A percentile compares a stretch with the other conserved stretches of the same genome.
Evolutionary conservation across 148 eudicot species (phyloP).

Genomic region (Cornus suecica): DNA sequence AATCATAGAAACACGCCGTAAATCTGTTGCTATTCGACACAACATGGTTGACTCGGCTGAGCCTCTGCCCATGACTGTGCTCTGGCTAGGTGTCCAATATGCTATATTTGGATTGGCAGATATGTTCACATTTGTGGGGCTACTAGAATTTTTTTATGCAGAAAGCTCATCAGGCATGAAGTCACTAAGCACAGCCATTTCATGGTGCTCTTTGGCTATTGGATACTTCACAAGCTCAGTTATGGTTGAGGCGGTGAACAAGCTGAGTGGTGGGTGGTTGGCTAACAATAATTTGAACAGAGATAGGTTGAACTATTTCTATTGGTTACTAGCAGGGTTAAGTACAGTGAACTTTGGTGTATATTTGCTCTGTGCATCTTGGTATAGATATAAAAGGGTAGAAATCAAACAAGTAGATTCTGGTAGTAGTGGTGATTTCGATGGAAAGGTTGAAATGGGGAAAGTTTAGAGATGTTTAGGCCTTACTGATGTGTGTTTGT

Average conservation of each 20-base stretch:
- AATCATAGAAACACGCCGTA: conserved; percentile 32
- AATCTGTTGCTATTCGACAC: conserved; percentile 24
- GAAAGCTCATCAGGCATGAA: conserved; percentile 49
- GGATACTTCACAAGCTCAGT: conserved; percentile 47
- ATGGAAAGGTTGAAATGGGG: conserved; percentile 12
- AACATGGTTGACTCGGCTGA: conserved; percentile 27
- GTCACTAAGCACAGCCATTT: conserved; percentile 37
- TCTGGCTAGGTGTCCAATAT: conserved; percentile 45
- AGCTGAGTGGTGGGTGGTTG: conserved; percentile 53
- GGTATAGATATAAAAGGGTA: conserved; percentile 42
- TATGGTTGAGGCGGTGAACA: conserved; percentile 40
- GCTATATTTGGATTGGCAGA: conserved; percentile 50
- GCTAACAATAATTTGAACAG: conserved; percentile 40
- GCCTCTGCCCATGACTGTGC: conserved; percentile 40
- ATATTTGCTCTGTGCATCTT: conserved; percentile 39
- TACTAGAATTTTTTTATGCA: conserved; percentile 42
- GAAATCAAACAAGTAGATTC: conserved; percentile 15
- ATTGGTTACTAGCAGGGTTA: conserved; percentile 39
- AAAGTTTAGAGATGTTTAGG: neutral
- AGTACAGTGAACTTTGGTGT: conserved; percentile 41
- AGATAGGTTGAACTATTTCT: conserved; percentile 45
- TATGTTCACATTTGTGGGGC: conserved; percentile 46
- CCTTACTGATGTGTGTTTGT: neutral
- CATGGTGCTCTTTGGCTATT: conserved; percentile 46
- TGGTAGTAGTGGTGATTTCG: neutral